These are phyloP conservation scores for Afroboletus lepidellus DNA, from an alignment of 1,284 basidiomycete genomes.

Conservation along the genomic window DNA sequence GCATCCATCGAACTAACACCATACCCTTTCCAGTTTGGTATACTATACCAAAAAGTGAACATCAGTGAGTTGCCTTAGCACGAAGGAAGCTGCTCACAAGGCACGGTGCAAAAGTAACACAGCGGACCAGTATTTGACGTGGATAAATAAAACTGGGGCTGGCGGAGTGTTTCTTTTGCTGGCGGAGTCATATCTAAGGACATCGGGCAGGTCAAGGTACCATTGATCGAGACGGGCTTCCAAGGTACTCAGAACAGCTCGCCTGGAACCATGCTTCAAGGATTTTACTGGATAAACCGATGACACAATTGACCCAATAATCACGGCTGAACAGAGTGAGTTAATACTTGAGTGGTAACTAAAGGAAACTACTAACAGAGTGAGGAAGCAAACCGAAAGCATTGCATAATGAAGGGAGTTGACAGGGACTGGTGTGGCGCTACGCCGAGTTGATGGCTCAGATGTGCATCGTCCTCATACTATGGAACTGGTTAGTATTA, in stretches of 20 bases:
- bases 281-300: conserved; percentile 73
- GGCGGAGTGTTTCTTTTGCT: conserved; percentile 52
- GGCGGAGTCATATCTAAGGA: conserved; percentile 57
- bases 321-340: conserved; percentile 44
- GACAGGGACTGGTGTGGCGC: conserved; percentile 35
- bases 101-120: conserved; percentile 78
- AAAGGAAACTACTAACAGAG: conserved; percentile 48
- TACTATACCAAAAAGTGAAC: conserved; percentile 38
- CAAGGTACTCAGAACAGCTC: conserved; percentile 50
- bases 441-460: conserved; percentile 4
- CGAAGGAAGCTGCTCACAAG: conserved; percentile 55
- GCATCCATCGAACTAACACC: conserved; percentile 1
- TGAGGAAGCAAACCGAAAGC: conserved; percentile 58
- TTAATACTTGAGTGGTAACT: conserved; percentile 4
- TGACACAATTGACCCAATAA: conserved; percentile 65
- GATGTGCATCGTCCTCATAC: conserved; percentile 47
- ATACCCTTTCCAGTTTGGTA: conserved; percentile 67
- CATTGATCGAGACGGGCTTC: conserved; percentile 75
- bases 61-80: conserved; percentile 6
- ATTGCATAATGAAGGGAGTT: conserved; percentile 49
- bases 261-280: conserved; percentile 43
- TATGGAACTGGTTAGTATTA: conserved; percentile 29
- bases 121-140: conserved; percentile 77
- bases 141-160: conserved; percentile 68
- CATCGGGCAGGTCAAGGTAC: conserved; percentile 69